A percentile compares a stretch with the other conserved stretches of the same genome.
Conservation (phyloP, 768 basidiomycete genomes). For the Rhizopogon vulgaris region DNA sequence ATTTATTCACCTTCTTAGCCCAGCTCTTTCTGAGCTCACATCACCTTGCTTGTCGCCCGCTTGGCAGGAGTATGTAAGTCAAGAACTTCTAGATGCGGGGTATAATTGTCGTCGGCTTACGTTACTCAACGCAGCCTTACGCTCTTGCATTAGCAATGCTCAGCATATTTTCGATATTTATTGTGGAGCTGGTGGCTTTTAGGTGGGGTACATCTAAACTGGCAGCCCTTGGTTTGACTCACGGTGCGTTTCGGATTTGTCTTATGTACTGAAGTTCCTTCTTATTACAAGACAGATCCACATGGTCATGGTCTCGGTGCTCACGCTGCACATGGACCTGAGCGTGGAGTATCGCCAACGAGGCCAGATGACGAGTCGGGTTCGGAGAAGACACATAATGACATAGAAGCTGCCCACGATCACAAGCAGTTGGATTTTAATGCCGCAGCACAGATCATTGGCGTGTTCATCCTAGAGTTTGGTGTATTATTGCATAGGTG, state of each 20-base stretch:
- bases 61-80: slow-evolving; percentile 72
- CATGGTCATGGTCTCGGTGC: slow-evolving; percentile 60
- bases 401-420: slow-evolving; percentile 22
- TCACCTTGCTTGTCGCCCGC: slow-evolving; percentile 61
- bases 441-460: slow-evolving; percentile 67
- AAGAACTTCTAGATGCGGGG: neutral
- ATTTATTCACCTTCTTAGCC: slow-evolving; percentile 77
- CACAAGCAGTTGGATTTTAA: slow-evolving; percentile 30
- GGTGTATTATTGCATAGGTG: slow-evolving; percentile 85
- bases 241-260: slow-evolving; percentile 36
- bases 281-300: slow-evolving; percentile 35
- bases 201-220: slow-evolving; percentile 79
- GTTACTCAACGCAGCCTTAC: slow-evolving; percentile 52
- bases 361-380: slow-evolving; percentile 10
- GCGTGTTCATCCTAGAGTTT: slow-evolving; percentile 89
- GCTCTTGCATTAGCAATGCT: slow-evolving; percentile 74
- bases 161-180: slow-evolving; percentile 79
- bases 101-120: neutral
- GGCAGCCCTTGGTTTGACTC: slow-evolving; percentile 51
- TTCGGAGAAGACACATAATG: slow-evolving; percentile 14
- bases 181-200: slow-evolving; percentile 81
- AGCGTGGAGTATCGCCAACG: slow-evolving; percentile 20
- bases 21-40: slow-evolving; percentile 65
- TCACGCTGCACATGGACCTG: slow-evolving; percentile 70
- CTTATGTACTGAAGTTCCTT: neutral